Conservation (phyloP, 176 grass and related monocot genomes). For the Stipa capillata region DNA sequence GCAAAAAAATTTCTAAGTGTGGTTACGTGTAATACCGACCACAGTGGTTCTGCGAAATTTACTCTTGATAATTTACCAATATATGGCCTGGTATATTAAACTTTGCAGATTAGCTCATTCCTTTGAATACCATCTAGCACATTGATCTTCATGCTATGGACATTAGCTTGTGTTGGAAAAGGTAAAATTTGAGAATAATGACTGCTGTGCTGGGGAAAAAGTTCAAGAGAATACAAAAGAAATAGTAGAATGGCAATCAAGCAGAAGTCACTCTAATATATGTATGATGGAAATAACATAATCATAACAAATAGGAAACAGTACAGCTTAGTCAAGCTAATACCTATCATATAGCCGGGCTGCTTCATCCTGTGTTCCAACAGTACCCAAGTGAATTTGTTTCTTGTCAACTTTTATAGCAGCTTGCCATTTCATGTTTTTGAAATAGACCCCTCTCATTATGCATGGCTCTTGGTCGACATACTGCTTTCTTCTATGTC, state of each 20-base stretch:
- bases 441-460: constrained; percentile 98
- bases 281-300: constrained; percentile 11
- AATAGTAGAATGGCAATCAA: not conserved
- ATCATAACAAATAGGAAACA: too few species aligned
- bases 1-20: too few species aligned
- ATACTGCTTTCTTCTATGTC: constrained; percentile 90
- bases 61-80: not conserved
- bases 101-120: not conserved
- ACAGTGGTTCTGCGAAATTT: too few species aligned
- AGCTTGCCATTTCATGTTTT: constrained; percentile 99
- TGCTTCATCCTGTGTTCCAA: constrained; percentile 90
- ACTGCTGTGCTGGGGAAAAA: not conserved
- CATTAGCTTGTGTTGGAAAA: not conserved
- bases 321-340: constrained; percentile 9
- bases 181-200: not conserved
- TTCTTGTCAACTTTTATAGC: constrained; percentile 99
- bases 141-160: not conserved
- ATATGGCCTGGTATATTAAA: not conserved
- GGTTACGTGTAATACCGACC: too few species aligned
- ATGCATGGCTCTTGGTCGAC: constrained; percentile 80
- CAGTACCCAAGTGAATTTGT: constrained; percentile 97
- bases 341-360: constrained; percentile 98
- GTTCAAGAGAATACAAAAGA: not conserved
- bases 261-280: not conserved
- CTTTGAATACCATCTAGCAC: not conserved